Evolutionary conservation across 1,284 basidiomycete genomes (phyloP), one percentile per base, ranked within the genome.

Genomic region (Puccinia coronata): DNA sequence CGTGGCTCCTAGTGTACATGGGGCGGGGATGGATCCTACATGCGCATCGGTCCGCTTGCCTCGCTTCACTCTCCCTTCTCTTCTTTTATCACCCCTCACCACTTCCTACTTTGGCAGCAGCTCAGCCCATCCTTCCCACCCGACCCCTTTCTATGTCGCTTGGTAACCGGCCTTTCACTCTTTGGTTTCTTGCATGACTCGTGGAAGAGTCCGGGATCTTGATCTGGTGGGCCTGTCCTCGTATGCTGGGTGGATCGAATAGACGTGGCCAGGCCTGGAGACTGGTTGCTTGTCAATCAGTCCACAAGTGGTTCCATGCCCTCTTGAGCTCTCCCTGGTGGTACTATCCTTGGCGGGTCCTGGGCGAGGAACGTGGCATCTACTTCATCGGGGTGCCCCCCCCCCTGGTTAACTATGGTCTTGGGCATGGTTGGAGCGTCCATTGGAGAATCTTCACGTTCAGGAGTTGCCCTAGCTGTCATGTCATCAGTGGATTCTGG

Each of bases 11-110:
- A 59, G n/a, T n/a, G 6, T 57, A 57, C 6, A 57, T 20, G 28
- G 57, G 57, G 28, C 28, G 57, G 57, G 12, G 57, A n/a, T 59
- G 57, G 57, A 59, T 59, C 63, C 43, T 67, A 9, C 36, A 8
- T 39, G 18, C 25, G 36, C 31, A 36, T 43, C 63, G 63, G 63
- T 67, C 41, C 18, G 63, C 63, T 67, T 67, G 63, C 63, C 36
- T 39, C 41, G 41, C 63, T 43, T 67, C 63, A 67, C 63, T 67
- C 28, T 31, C 11, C n/a, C 11, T 28, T 47, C 63, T 28, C 36
- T 20, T n/a, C 36, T 31, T 39, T 12, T 34, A 31, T 28, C 20
- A n/a, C 25, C 55, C 23, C 6, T 31, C 20, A 6, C 6, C 8
- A 47, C 63, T 41, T 39, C 39, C 31, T 67, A 20, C 20, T 41